These are phyloP conservation scores for Jacaranda mimosifolia DNA, from an alignment of 257 asterid species.

Conservation along the genomic window DNA sequence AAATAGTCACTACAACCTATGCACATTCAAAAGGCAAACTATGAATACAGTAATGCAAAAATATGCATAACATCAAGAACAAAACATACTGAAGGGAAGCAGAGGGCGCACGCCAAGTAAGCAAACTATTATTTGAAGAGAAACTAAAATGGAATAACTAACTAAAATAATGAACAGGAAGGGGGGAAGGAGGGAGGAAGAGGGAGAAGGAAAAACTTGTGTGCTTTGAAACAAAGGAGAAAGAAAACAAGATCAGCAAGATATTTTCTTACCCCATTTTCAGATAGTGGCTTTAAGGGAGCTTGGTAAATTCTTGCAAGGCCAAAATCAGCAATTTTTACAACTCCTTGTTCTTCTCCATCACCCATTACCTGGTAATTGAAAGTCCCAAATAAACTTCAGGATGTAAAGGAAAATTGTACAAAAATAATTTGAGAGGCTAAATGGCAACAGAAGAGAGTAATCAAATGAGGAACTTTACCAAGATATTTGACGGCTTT, in stretches of 20 bases:
- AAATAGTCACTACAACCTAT: conserved; percentile 97
- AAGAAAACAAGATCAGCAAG: neutral
- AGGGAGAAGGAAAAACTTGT: neutral
- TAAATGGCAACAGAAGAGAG: conserved; percentile 21
- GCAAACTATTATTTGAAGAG: neutral
- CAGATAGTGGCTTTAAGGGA: conserved; percentile 85
- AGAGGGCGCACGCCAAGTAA: neutral
- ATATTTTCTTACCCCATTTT: conserved; percentile 80
- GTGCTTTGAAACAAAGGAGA: no score
- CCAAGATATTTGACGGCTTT: conserved; percentile 98
- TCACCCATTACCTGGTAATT: conserved; percentile 93
- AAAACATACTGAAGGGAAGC: neutral
- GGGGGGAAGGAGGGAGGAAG: conserved; percentile 18
- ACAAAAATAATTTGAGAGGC: neutral
- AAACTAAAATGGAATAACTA: neutral
- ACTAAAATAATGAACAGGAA: neutral
- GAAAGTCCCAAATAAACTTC: conserved; percentile 26
- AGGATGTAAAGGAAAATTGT: neutral
- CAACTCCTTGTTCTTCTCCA: conserved; percentile 97
- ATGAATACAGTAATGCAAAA: conserved; percentile 25
- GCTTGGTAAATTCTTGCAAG: conserved; percentile 98
- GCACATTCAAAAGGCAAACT: conserved; percentile 26
- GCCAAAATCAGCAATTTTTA: conserved; percentile 97
- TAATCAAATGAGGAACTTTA: conserved; percentile 37
- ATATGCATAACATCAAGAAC: conserved; percentile 5